These are phyloP conservation scores for Psilocybe cubensis DNA, from an alignment of 768 basidiomycete genomes.

Conservation along the genomic window DNA sequence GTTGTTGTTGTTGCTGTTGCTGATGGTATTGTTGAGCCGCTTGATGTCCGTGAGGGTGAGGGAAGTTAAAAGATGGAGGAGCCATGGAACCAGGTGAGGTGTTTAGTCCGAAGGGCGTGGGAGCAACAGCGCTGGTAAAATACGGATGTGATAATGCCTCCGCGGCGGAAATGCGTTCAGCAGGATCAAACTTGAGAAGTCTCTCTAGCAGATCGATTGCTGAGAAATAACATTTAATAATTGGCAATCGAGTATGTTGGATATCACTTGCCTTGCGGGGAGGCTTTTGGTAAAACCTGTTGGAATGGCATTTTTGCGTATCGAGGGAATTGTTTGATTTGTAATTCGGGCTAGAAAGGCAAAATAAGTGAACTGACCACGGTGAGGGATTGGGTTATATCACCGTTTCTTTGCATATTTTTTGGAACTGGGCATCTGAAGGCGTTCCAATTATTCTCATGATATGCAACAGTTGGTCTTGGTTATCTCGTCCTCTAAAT, in stretches of 20 bases:
- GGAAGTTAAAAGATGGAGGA: slow-evolving; percentile 70
- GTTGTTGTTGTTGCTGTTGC: slow-evolving; percentile 38
- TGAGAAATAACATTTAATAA: slow-evolving; percentile 22
- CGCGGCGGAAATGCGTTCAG: slow-evolving; percentile 87
- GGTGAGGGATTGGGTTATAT: slow-evolving; percentile 28
- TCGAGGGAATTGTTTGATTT: slow-evolving; percentile 82
- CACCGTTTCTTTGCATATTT: slow-evolving; percentile 91
- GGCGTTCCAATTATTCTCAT: slow-evolving; percentile 98
- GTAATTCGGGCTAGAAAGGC: slow-evolving; percentile 71
- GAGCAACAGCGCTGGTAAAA: slow-evolving; percentile 63
- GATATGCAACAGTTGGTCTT: slow-evolving; percentile 97
- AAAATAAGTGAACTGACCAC: background rate
- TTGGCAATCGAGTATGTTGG: background rate
- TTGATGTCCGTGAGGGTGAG: slow-evolving; percentile 63
- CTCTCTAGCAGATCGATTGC: slow-evolving; percentile 94
- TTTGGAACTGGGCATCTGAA: slow-evolving; percentile 81
- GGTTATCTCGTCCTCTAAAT: slow-evolving; percentile 95
- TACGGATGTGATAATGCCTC: slow-evolving; percentile 94
- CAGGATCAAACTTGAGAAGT: slow-evolving; percentile 94
- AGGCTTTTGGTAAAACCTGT: slow-evolving; percentile 84
- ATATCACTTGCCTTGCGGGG: slow-evolving; percentile 68
- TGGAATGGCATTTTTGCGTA: slow-evolving; percentile 84
- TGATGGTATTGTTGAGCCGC: slow-evolving; percentile 52
- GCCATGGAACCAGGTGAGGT: slow-evolving; percentile 61
- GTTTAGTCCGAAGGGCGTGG: slow-evolving; percentile 44